Evolutionary conservation across 768 basidiomycete genomes (phyloP), one percentile per base, ranked within the genome.

Genomic region (Amanita rimosa): DNA sequence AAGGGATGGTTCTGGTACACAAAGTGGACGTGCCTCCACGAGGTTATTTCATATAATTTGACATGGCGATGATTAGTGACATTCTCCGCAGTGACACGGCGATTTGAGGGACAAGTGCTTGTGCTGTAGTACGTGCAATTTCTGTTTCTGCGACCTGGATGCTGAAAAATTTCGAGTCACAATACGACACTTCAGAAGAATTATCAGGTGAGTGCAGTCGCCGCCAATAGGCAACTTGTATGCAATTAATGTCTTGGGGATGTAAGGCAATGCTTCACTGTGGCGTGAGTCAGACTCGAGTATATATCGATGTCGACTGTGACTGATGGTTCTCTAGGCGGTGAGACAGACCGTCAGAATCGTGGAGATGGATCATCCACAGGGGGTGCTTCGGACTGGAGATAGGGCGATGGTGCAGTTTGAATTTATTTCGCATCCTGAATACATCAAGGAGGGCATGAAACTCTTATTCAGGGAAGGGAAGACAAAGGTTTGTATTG

Each of bases 331-430:
- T 27, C 44, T 53, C n/a, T 54, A 89, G 87, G 89, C 90, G 53
- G 73, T 93, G 33, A 81, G 89, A 26, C 93, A 96, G 68, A 96
- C 93, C 1, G 93, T 95, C 16, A 76, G 85, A 47, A 93, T 96
- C 54, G 63, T 92, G n/a, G 79, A 72, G 36, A 89, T 93, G 75
- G 93, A 98, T 59, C 84, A 92, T 54, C 87, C 90, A 6, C 84
- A 88, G 58, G 85, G 85, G 10, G 71, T 95, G 33, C 70, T 99
- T 24, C 82, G 95, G 16, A 99, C 95, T 0, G 96, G 96, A 3
- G 96, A 99, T 60, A 78, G 93, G 27, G 90, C 92, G 2, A 92
- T 83, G 2, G 91, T 97, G n/a, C 76, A 78, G 29, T 97, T 98
- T 57, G 90, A 97, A 67, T 95, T 97, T 59, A 88, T 95, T 48